Base-by-base conservation (phyloP, 352 stramenopile species). In the Globisporangium viniferum region DNA sequence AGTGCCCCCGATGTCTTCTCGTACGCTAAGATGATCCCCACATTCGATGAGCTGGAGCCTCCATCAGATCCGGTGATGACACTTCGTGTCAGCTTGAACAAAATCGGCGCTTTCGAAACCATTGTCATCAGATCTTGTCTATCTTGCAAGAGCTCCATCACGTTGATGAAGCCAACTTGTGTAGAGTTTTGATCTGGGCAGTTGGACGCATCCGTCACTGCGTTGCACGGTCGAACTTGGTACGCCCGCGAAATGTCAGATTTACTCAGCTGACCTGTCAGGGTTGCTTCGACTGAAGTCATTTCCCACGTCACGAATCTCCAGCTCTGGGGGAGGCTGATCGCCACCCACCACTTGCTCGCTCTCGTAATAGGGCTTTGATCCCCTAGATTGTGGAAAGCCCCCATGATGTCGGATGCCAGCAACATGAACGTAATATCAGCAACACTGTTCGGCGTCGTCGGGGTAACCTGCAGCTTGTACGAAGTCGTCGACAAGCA, bases 401-500 rank as follows among this genome's bases (percentile, higher is more conserved):
- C 71, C 15, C 84, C 86, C 2, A 88, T 76, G 44, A 94, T 87
- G 56, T 94, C 86, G 9, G 77, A 79, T 27, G 82, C 86, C n/a
- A 94, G 64, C 54, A 94, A 66, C 20, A 84, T 91, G 61, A 94
- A 92, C 22, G 68, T 83, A 14, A 85, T 73, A 62, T 94, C 78
- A 9, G 74, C 75, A 14, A 94, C 75, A 59, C 81, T 92, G 72
- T 80, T 89, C 9, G 81, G 81, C 31, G 86, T 86, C 29, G 77
- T 73, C 0, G 82, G 80, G 20, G 66, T 80, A 3, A 88, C 79
- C 22, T 80, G 71, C 1, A 94, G 59, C 69, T 91, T 94, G 75
- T 94, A 94, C 2, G 81, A 91, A 63, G 79, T 74, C 3, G 86
- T 91, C 18, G 79, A 81, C n/a, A 91, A 79, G 53, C 84, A 94